Conservation (phyloP, 305 asterid species). For the Striga hermonthica region DNA sequence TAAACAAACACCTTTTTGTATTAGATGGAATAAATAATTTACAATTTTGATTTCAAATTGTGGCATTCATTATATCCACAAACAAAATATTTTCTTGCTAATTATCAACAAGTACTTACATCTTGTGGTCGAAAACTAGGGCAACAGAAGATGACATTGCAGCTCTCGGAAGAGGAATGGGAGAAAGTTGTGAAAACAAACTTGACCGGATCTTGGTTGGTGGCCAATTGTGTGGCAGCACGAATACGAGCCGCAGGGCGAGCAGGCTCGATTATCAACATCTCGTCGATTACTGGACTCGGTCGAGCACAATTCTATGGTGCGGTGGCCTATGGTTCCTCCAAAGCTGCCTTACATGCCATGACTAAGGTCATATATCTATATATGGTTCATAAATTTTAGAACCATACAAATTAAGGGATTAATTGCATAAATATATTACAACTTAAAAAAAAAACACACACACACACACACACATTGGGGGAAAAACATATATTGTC, state of each 20-base stretch:
- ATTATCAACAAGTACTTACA: not conserved
- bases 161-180: slow-evolving; percentile 44
- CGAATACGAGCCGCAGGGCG: slow-evolving; percentile 31
- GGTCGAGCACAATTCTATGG: slow-evolving; percentile 30
- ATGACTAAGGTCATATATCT: slow-evolving; percentile 34
- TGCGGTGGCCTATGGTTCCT: slow-evolving; percentile 32
- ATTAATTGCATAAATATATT: too few species aligned
- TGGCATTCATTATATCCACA: too few species aligned
- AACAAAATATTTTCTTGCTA: not conserved
- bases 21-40: not conserved
- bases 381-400: too few species aligned
- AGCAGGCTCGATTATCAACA: slow-evolving; percentile 43
- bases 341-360: slow-evolving; percentile 35
- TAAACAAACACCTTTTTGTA: too few species aligned
- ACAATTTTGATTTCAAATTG: too few species aligned
- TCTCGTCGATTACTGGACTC: slow-evolving; percentile 38
- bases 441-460: too few species aligned
- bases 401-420: too few species aligned
- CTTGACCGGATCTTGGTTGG: slow-evolving; percentile 40
- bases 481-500: too few species aligned
- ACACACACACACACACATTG: too few species aligned
- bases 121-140: not conserved
- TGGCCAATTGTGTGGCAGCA: not conserved
- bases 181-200: slow-evolving; percentile 35
- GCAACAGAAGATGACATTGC: slow-evolving; percentile 18